These are phyloP conservation scores for Cladosporium sp. DNA, from an alignment of 2,329 filamentous ascomycete genomes.

Conservation along the genomic window DNA sequence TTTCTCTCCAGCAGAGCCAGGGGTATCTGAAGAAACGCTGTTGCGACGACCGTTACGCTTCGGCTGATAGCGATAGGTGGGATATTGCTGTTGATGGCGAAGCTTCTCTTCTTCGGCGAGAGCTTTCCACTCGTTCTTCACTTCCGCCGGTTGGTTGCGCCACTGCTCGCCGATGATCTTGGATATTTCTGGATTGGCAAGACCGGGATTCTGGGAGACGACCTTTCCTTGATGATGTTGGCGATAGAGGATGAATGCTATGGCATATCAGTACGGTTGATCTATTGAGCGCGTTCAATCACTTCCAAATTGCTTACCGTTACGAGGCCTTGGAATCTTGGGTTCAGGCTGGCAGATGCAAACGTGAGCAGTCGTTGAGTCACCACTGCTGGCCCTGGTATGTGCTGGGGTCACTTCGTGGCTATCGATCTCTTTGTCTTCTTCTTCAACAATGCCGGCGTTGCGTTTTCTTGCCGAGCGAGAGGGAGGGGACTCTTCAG, in stretches of 20 bases:
- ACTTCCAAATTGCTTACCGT: constrained; percentile 52
- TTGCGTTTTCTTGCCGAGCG: constrained; percentile 31
- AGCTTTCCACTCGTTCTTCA: constrained; percentile 82
- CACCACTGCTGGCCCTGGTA: constrained; percentile 32
- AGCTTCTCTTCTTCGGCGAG: constrained; percentile 91
- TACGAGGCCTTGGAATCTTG: constrained; percentile 67
- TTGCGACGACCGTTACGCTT: constrained; percentile 50
- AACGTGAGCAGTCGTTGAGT: constrained; percentile 49
- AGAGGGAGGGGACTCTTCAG: constrained; percentile 33
- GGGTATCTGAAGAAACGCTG: constrained; percentile 29
- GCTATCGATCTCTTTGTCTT: constrained; percentile 27
- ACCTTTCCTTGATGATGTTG: constrained; percentile 86
- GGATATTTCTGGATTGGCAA: constrained; percentile 93
- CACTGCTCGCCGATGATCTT: constrained; percentile 96
- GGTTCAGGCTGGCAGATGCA: constrained; percentile 68
- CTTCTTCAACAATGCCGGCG: constrained; percentile 27
- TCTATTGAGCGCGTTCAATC: background rate
- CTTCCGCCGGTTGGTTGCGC: constrained; percentile 68
- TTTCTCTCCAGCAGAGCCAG: constrained; percentile 34
- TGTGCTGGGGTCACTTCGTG: constrained; percentile 25
- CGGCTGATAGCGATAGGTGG: constrained; percentile 91
- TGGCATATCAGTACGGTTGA: constrained; percentile 29
- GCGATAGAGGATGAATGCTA: constrained; percentile 96
- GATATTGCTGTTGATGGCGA: constrained; percentile 84
- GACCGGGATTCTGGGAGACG: constrained; percentile 75